Percentiles rank a stretch among this genome's conserved stretches.
Evolutionary conservation across 2,329 filamentous ascomycete genomes (phyloP).

Genomic region (Xylariaceae sp.): DNA sequence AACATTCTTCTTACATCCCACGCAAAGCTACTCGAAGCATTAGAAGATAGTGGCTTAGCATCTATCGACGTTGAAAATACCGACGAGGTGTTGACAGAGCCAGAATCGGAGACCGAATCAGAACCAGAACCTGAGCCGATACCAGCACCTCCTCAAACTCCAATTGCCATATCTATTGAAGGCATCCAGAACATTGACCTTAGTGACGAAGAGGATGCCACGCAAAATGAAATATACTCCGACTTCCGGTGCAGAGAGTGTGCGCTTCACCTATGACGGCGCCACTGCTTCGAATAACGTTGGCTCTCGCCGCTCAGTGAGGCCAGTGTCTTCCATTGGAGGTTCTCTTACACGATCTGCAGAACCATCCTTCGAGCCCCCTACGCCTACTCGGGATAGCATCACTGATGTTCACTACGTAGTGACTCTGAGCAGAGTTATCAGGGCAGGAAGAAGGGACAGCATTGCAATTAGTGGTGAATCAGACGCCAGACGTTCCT

Average conservation of each 20-base stretch:
- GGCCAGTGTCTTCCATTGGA: not conserved
- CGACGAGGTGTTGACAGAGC: constrained; percentile 5
- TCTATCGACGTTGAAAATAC: constrained; percentile 10
- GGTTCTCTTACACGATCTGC: not conserved
- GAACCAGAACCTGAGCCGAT: not conserved
- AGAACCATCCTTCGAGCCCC: not conserved
- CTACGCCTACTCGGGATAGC: not conserved
- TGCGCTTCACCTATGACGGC: not conserved
- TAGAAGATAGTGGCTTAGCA: constrained; percentile 19
- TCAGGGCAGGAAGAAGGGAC: constrained; percentile 2
- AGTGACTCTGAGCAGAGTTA: constrained; percentile 5
- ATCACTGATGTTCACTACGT: constrained; percentile 1
- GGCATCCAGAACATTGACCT: not conserved
- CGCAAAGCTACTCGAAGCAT: constrained; percentile 2
- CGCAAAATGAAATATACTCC: not conserved
- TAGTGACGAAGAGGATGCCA: not conserved
- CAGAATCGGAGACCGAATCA: not conserved
- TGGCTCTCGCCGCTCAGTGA: not conserved
- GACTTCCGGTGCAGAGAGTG: not conserved
- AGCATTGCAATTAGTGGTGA: constrained; percentile 3
- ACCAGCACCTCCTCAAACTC: not conserved
- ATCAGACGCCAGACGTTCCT: constrained; percentile 5
- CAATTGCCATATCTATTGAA: not conserved
- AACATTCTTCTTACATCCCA: constrained; percentile 11
- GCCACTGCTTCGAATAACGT: not conserved